phyloP scores from a whole-genome alignment of 495 filamentous ascomycete genomes.

The Trichoderma orchidacearum region DNA sequence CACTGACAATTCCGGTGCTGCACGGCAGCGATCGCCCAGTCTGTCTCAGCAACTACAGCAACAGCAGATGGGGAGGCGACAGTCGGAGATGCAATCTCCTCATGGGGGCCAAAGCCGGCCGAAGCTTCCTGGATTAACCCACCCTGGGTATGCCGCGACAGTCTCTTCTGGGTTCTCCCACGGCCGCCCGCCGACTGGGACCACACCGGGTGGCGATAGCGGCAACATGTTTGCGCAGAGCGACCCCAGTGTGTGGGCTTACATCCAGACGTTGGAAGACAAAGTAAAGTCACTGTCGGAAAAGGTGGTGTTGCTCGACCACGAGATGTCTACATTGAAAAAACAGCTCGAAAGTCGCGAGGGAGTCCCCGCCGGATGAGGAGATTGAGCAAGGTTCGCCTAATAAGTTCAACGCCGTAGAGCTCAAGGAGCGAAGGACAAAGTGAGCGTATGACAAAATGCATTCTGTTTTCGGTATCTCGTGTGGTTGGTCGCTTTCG shows the following conservation, averaged over 20 bases:
- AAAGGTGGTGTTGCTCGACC: conserved; percentile 26
- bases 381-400: background rate
- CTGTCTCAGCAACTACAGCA: conserved; percentile 50
- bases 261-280: conserved; percentile 36
- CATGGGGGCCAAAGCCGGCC: conserved; percentile 19
- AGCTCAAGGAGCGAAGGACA: background rate
- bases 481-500: background rate
- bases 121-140: conserved; percentile 18
- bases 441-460: background rate
- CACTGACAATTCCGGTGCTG: conserved; percentile 34
- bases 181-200: conserved; percentile 12
- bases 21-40: conserved; percentile 56
- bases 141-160: conserved; percentile 7
- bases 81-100: conserved; percentile 24
- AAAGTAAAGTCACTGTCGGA: conserved; percentile 24
- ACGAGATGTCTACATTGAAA: conserved; percentile 19
- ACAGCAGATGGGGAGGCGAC: conserved; percentile 45
- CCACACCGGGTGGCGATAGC: conserved; percentile 17
- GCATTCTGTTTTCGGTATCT: background rate
- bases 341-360: conserved; percentile 12
- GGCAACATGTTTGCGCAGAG: conserved; percentile 29
- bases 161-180: conserved; percentile 12
- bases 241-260: conserved; percentile 32
- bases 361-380: background rate
- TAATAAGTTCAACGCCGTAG: background rate